Evolutionary conservation across 2,329 filamentous ascomycete species (phyloP).

Genomic region (Aschersonia sp.): DNA sequence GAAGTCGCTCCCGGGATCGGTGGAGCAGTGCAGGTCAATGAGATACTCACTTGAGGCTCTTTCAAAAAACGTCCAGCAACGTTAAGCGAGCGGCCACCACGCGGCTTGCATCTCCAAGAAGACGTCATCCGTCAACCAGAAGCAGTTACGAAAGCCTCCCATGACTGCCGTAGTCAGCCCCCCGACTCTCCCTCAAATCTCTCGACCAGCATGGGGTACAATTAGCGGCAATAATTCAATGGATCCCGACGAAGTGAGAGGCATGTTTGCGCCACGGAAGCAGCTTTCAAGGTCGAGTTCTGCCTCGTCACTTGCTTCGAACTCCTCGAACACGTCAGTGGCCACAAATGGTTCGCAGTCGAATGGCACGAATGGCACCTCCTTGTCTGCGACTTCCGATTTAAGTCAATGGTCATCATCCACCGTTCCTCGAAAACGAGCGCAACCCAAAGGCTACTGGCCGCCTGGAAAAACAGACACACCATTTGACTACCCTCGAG

Average conservation of each 20-base stretch:
- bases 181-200: constrained; percentile 47
- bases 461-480: constrained; percentile 30
- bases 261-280: constrained; percentile 85
- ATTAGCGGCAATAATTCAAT: constrained; percentile 51
- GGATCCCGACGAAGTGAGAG: constrained; percentile 71
- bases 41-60: background rate
- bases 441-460: constrained; percentile 36
- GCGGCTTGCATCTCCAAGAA: too few relatives aligned
- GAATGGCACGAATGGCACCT: constrained; percentile 52
- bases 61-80: background rate
- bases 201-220: constrained; percentile 47
- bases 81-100: constrained; percentile 3
- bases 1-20: too few relatives aligned
- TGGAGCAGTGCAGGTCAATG: background rate
- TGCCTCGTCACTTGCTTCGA: constrained; percentile 68
- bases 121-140: background rate
- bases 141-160: constrained; percentile 18
- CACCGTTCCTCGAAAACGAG: constrained; percentile 33
- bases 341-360: constrained; percentile 44
- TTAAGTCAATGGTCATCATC: constrained; percentile 34
- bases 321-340: constrained; percentile 47
- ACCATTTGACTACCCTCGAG: constrained; percentile 31
- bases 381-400: constrained; percentile 30
- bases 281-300: constrained; percentile 77
- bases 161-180: constrained; percentile 58